Percentiles rank a stretch among this genome's conserved stretches.
phyloP scores from a whole-genome alignment of 768 basidiomycete species.

The Boletus vinaceobasis region DNA sequence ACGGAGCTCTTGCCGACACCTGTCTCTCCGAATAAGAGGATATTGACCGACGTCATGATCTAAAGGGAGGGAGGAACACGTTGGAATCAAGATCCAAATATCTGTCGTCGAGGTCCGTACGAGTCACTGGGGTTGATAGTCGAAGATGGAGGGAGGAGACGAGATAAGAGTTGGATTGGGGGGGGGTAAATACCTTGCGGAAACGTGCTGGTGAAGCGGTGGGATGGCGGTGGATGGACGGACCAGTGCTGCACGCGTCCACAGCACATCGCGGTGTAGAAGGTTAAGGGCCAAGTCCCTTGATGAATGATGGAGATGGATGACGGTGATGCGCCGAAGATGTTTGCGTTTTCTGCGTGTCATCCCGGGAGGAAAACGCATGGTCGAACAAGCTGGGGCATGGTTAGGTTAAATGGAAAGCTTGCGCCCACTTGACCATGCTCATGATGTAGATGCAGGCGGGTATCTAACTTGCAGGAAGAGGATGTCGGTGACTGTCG shows the following conservation, averaged over 20 bases:
- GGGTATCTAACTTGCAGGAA: too few species aligned
- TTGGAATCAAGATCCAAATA: background rate
- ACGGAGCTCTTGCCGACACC: constrained; percentile 33
- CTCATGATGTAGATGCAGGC: too few species aligned
- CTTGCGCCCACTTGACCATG: too few species aligned
- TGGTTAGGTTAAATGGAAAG: too few species aligned
- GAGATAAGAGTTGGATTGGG: background rate
- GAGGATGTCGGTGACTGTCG: too few species aligned
- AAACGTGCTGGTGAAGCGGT: background rate
- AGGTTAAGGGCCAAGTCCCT: background rate
- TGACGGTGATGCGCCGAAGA: background rate
- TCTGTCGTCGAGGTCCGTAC: constrained; percentile 8
- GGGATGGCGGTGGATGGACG: background rate
- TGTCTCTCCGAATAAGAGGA: constrained; percentile 43
- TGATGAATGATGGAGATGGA: background rate
- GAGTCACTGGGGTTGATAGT: background rate
- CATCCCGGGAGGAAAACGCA: background rate
- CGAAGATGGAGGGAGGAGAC: background rate
- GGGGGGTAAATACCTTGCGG: constrained; percentile 2
- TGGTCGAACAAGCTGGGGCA: background rate
- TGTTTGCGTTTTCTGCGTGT: too few species aligned
- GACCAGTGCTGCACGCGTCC: background rate
- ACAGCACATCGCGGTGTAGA: background rate
- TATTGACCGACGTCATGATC: constrained; percentile 28
- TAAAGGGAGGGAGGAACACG: background rate